Conservation (phyloP, 2,329 filamentous ascomycete species). For the Verticillium dahliae region DNA sequence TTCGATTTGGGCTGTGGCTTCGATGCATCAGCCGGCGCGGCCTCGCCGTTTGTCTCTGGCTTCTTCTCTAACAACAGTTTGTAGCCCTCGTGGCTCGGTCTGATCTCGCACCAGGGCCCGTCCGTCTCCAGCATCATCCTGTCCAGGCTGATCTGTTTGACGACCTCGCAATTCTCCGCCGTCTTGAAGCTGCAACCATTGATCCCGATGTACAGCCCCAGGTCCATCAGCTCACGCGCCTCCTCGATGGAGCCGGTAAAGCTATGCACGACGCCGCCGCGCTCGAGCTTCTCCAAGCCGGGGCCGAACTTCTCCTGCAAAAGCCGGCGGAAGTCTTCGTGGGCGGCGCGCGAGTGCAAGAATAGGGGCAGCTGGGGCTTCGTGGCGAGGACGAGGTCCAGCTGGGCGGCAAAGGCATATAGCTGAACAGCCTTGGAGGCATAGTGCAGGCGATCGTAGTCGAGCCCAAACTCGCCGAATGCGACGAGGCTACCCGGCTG, state of each 20-base stretch:
- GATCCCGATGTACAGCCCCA: conserved; percentile 87
- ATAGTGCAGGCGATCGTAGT: conserved; percentile 87
- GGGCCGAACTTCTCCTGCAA: conserved; percentile 53
- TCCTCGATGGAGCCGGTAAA: conserved; percentile 87
- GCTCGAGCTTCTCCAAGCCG: conserved; percentile 59
- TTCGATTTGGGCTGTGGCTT: conserved; percentile 30
- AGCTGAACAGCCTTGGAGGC: conserved; percentile 74
- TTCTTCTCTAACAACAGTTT: conserved; percentile 52
- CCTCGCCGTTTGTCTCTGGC: conserved; percentile 16
- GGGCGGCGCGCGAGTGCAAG: conserved; percentile 83
- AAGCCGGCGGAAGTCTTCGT: conserved; percentile 72
- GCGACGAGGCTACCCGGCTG: conserved; percentile 54
- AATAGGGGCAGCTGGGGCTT: conserved; percentile 78
- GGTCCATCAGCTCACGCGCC: conserved; percentile 70
- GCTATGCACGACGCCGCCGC: conserved; percentile 81
- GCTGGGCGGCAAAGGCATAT: conserved; percentile 77
- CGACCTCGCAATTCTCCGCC: conserved; percentile 79
- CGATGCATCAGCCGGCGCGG: conserved; percentile 8
- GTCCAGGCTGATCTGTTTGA: conserved; percentile 70
- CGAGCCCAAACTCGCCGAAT: conserved; percentile 91
- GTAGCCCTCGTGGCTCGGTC: conserved; percentile 79
- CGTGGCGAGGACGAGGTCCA: conserved; percentile 66
- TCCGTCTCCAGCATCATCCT: conserved; percentile 92
- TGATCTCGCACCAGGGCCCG: conserved; percentile 95
- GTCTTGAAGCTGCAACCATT: conserved; percentile 98